Evolutionary conservation across 1,139 yeast species (phyloP).

Genomic region (Diutina sp.): DNA sequence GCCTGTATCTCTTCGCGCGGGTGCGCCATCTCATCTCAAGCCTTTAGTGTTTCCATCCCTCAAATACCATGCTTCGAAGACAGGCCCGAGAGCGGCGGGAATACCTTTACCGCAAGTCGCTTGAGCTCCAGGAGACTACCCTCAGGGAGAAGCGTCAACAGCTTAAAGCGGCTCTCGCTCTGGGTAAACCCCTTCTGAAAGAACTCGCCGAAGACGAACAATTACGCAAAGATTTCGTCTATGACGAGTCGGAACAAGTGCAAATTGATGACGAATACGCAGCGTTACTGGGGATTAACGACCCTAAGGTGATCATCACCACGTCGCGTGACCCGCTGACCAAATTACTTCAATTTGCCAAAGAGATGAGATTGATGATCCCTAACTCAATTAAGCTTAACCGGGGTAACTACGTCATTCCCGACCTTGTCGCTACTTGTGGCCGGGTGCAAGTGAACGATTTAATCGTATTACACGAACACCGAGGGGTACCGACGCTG

Average conservation of each 20-base stretch:
- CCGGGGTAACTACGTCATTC: slow-evolving; percentile 85
- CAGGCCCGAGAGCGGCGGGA: slow-evolving; percentile 95
- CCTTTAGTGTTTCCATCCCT: neutral
- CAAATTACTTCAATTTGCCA: slow-evolving; percentile 77
- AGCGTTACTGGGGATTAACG: slow-evolving; percentile 75
- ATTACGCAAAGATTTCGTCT: slow-evolving; percentile 69
- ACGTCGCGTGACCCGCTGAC: slow-evolving; percentile 89
- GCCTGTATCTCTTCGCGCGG: too few species aligned
- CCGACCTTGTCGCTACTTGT: slow-evolving; percentile 78
- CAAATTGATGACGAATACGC: slow-evolving; percentile 82
- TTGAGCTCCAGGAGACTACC: slow-evolving; percentile 81
- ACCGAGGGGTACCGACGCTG: slow-evolving; percentile 96
- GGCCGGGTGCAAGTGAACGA: slow-evolving; percentile 61
- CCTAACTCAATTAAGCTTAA: slow-evolving; percentile 85
- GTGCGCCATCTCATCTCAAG: neutral
- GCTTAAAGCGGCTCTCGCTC: slow-evolving; percentile 76
- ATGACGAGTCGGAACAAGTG: slow-evolving; percentile 64
- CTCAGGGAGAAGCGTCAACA: slow-evolving; percentile 79
- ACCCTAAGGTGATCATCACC: slow-evolving; percentile 88
- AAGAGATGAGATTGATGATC: slow-evolving; percentile 78
- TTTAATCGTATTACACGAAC: slow-evolving; percentile 80
- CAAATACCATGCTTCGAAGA: slow-evolving; percentile 48
- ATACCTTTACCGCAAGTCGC: slow-evolving; percentile 76
- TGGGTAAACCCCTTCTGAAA: slow-evolving; percentile 82
- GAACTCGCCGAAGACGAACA: slow-evolving; percentile 81